Base-by-base conservation (phyloP, 352 stramenopile genomes). In the Phytophthora syringae region DNA sequence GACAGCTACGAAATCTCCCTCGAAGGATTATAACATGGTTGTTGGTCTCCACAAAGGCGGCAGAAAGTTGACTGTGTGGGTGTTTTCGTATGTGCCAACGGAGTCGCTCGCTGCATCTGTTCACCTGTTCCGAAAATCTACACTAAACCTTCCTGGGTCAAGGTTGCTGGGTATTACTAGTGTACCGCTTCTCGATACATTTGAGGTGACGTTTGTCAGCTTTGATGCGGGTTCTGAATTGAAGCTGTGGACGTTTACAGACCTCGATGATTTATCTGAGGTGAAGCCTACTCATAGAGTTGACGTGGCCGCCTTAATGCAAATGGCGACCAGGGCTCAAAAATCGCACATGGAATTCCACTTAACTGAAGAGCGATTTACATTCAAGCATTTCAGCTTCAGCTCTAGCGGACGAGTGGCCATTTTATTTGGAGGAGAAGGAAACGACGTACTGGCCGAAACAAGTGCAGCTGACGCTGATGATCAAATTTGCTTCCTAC, bases 1-100 rank as follows among this genome's bases (percentile, higher is more conserved):
- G 42, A 39, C 44, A 72, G 47, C 63, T 20, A 74, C 55, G 50
- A 65, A 61, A 49, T 64, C 20, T 5, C 52, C 30, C n/a, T 64
- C 64, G 1, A 91, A 86, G 30, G 84, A 93, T 64, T 93, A 77
- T 34, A 89, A 65, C 27, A 79, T 88, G 45, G 60, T 88, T 27
- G 18, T 89, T 69, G 84, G 79, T 15, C 22, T 88, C n/a, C 70
- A 77, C 25, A 63, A 64, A 40, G 64, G 54, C 7, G 71, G 76
- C 13, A 61, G 18, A 36, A 71, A 77, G 21, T 28, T 92, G n/a
- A 57, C 76, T 16, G 44, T 89, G 16, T 92, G 84, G 82, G 64
- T 89, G 2, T 90, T 92, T 50, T 76, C 80, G 7, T 74, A 90
- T 18, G 69, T 74, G 1, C 21, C 42, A 15, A 61, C 13, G 49